Conservation (phyloP, 306 rosid species). For the Quercus gilva region DNA sequence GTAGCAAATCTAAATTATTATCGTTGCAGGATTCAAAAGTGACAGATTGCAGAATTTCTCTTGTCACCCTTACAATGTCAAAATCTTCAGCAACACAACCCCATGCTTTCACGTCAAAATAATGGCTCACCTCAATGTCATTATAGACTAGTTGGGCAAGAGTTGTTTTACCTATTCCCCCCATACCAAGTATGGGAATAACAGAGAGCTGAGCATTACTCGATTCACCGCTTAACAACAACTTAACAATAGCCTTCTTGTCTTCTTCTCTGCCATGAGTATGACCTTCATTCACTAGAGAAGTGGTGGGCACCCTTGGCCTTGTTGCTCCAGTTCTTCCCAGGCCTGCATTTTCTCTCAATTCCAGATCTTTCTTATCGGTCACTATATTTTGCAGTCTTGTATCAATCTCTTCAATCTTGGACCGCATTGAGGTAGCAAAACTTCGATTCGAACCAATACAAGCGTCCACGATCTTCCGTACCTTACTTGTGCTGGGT, state of each 20-base stretch:
- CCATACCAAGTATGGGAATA: neutral
- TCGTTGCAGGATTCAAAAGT: neutral
- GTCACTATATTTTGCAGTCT: neutral
- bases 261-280: too few relatives aligned
- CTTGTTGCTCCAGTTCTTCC: neutral
- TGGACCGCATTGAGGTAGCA: neutral
- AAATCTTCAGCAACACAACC: neutral
- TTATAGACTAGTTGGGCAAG: neutral
- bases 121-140: accelerated
- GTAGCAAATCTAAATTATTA: too few relatives aligned
- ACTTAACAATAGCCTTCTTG: neutral
- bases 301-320: neutral
- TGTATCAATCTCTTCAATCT: accelerated
- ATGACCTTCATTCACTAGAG: neutral
- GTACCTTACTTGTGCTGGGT: neutral
- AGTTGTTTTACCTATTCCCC: neutral
- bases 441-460: neutral
- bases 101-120: neutral
- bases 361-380: neutral
- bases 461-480: neutral
- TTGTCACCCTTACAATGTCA: too few relatives aligned
- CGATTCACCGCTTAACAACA: neutral
- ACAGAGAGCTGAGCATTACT: neutral
- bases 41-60: neutral
- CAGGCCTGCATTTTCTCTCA: neutral